phyloP scores from a whole-genome alignment of 2,329 filamentous ascomycete genomes.

The Xylaria sp. region DNA sequence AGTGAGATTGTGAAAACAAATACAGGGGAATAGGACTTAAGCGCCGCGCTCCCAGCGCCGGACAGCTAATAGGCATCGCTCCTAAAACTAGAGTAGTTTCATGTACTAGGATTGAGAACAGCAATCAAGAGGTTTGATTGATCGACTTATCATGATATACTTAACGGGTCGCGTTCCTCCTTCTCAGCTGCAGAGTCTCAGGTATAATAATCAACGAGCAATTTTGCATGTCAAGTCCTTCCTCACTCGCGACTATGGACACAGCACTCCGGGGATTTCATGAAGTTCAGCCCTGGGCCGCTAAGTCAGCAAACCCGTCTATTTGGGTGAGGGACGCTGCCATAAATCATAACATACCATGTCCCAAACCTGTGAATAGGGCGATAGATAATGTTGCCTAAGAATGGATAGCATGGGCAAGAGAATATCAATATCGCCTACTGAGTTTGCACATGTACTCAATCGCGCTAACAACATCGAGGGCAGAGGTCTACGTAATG shows the following conservation, averaged over 20 bases:
- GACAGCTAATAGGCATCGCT: neutral
- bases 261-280: too few species aligned
- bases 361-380: too few species aligned
- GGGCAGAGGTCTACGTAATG: too few species aligned
- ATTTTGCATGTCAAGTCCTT: too few species aligned
- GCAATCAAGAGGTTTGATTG: neutral
- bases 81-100: neutral
- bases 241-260: neutral
- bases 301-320: neutral
- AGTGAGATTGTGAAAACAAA: neutral
- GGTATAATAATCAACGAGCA: too few species aligned
- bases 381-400: too few species aligned
- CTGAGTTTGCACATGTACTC: neutral
- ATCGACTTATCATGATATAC: neutral
- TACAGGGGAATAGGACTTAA: constrained; percentile 9
- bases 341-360: too few species aligned
- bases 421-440: neutral
- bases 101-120: neutral
- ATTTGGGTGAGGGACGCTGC: neutral
- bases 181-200: neutral
- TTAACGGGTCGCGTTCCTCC: neutral
- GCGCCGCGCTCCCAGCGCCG: too few species aligned
- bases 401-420: neutral
- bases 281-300: too few species aligned
- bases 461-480: too few species aligned